These are phyloP conservation scores for Leccinum rimulosum DNA, from an alignment of 768 basidiomycete species.

Conservation along the genomic window DNA sequence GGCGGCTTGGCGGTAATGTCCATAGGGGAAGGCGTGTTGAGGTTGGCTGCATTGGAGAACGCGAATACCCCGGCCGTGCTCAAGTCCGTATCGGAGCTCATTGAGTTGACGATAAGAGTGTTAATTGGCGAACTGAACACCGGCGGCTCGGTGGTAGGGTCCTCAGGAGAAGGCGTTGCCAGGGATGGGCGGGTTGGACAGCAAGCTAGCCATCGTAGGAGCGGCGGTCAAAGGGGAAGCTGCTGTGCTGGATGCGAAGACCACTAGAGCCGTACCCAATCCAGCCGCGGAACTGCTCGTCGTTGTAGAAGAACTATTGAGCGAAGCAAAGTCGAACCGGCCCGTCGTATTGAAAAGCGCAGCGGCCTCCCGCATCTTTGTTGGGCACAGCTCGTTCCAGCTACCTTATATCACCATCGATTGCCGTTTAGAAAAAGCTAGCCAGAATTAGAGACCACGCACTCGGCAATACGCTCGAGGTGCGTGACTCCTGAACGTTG, in stretches of 20 bases:
- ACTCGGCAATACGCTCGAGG: conserved; percentile 20
- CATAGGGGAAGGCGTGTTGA: no score
- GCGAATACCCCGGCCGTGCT: no score
- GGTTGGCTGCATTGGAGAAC: no score
- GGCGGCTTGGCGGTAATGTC: no score
- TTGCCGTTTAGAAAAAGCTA: not conserved
- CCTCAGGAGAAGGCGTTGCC: no score
- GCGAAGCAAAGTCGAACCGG: conserved; percentile 16
- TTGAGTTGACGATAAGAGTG: no score
- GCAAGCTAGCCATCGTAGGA: not conserved
- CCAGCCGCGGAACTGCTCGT: not conserved
- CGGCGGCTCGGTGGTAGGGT: no score
- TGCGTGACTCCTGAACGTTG: no score
- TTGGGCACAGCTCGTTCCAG: conserved; percentile 24
- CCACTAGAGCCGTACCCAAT: not conserved
- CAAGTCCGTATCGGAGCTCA: no score
- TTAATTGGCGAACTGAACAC: no score
- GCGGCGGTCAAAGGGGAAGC: not conserved
- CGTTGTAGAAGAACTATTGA: conserved; percentile 9
- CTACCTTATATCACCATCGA: conserved; percentile 6
- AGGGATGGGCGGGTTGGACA: not conserved
- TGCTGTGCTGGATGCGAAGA: not conserved
- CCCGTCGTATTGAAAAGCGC: conserved; percentile 18
- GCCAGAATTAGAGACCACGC: conserved; percentile 1
- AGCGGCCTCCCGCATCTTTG: conserved; percentile 13